Evolutionary conservation across 805 yeast genomes (phyloP).

Genomic region (Deakozyma indianensis): DNA sequence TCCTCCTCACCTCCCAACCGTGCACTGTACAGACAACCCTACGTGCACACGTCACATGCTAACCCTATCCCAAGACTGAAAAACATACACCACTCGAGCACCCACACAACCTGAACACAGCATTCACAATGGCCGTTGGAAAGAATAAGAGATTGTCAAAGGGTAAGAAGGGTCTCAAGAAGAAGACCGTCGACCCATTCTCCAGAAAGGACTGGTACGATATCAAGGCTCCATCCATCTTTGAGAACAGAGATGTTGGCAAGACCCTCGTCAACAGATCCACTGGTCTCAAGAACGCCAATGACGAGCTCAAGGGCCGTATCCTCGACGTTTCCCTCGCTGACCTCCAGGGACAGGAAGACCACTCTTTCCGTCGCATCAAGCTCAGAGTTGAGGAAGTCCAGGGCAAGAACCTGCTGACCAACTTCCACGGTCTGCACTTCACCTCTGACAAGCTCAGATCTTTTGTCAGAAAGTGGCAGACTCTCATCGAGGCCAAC

Average conservation of each 20-base stretch:
- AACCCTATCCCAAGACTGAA: not conserved
- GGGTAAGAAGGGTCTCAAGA: conserved; percentile 96
- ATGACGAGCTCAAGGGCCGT: conserved; percentile 97
- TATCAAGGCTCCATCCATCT: conserved; percentile 97
- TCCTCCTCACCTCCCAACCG: no score
- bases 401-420: conserved; percentile 94
- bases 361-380: conserved; percentile 94
- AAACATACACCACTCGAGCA: not conserved
- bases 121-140: conserved; percentile 66
- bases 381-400: conserved; percentile 98
- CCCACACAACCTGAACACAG: not conserved
- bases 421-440: conserved; percentile 99
- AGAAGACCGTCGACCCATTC: conserved; percentile 99
- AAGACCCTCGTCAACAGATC: conserved; percentile 97
- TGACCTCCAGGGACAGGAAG: conserved; percentile 97
- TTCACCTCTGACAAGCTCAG: conserved; percentile 96
- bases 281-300: conserved; percentile 93
- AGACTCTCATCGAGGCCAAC: conserved; percentile 93
- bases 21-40: no score
- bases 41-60: not conserved
- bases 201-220: conserved; percentile 98
- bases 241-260: conserved; percentile 97
- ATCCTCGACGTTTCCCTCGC: conserved; percentile 91
- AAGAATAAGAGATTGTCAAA: conserved; percentile 73
- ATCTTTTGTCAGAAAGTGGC: conserved; percentile 98